These are phyloP conservation scores for Yamadazyma siamensis DNA, from an alignment of 1,139 yeast species.

Conservation along the genomic window DNA sequence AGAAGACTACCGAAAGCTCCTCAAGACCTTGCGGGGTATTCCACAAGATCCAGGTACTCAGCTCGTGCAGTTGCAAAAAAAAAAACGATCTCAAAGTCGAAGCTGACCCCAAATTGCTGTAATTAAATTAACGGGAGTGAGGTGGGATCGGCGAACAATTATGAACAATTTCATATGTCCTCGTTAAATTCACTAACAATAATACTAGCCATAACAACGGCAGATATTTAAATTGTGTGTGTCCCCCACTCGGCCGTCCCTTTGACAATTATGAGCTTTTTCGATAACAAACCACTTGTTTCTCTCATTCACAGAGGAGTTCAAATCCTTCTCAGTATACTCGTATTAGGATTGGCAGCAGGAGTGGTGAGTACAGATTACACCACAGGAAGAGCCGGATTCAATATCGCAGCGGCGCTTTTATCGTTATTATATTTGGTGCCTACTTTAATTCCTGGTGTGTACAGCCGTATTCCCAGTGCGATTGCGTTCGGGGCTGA, in stretches of 20 bases:
- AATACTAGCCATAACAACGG: too few relatives aligned
- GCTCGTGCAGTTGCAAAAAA: too few relatives aligned
- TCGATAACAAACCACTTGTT: neutral
- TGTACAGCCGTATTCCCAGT: slow-evolving; percentile 12
- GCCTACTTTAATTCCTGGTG: slow-evolving; percentile 11
- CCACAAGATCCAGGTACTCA: too few relatives aligned
- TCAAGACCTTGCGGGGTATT: too few relatives aligned
- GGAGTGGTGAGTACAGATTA: slow-evolving; percentile 14
- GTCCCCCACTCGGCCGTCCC: neutral
- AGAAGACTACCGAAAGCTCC: too few relatives aligned
- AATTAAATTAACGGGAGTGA: too few relatives aligned
- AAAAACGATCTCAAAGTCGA: too few relatives aligned
- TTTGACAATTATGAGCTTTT: neutral
- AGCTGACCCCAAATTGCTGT: too few relatives aligned
- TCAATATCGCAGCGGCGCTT: slow-evolving; percentile 19
- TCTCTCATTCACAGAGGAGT: slow-evolving; percentile 11
- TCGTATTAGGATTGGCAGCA: slow-evolving; percentile 25
- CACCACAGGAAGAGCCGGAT: slow-evolving; percentile 16
- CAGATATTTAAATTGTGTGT: too few relatives aligned
- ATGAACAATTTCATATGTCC: too few relatives aligned
- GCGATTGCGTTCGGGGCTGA: slow-evolving; percentile 20
- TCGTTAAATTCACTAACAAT: too few relatives aligned
- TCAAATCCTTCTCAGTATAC: slow-evolving; percentile 23
- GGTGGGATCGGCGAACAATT: too few relatives aligned
- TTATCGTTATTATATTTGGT: slow-evolving; percentile 21